Evolutionary conservation across 2,329 filamentous ascomycete genomes (phyloP).

Genomic region (Boeremia exigua): DNA sequence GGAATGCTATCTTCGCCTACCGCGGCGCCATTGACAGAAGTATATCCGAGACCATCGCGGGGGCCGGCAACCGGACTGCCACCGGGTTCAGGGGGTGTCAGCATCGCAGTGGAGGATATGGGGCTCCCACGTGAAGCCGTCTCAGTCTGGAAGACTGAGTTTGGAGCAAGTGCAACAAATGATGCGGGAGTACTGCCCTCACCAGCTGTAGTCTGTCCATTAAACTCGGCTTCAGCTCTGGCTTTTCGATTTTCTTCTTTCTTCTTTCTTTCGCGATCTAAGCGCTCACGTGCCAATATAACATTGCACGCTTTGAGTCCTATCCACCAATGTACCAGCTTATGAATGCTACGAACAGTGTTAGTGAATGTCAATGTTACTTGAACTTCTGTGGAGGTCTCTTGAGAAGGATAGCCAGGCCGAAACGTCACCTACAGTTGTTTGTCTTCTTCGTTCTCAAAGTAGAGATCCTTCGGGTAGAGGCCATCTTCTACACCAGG

Average conservation of each 20-base stretch:
- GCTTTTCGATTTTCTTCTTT: slow-evolving; percentile 42
- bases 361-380: slow-evolving; percentile 17
- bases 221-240: slow-evolving; percentile 34
- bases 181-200: slow-evolving; percentile 32
- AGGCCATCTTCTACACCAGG: slow-evolving; percentile 40
- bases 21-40: slow-evolving; percentile 16
- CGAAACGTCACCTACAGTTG: slow-evolving; percentile 30
- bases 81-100: slow-evolving; percentile 39
- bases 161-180: slow-evolving; percentile 40
- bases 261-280: slow-evolving; percentile 44
- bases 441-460: slow-evolving; percentile 41
- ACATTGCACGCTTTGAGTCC: slow-evolving; percentile 47
- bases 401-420: not conserved
- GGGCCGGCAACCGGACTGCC: slow-evolving; percentile 34
- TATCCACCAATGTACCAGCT: slow-evolving; percentile 47
- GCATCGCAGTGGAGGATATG: slow-evolving; percentile 36
- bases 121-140: slow-evolving; percentile 35
- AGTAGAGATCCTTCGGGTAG: slow-evolving; percentile 41
- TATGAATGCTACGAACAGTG: slow-evolving; percentile 34
- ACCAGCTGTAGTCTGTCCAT: slow-evolving; percentile 21
- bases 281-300: slow-evolving; percentile 43
- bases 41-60: slow-evolving; percentile 24
- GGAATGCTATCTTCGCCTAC: slow-evolving; percentile 3
- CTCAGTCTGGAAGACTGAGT: slow-evolving; percentile 34
- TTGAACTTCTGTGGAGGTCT: not conserved